These are phyloP conservation scores for Scheffersomyces coipomensis DNA, from an alignment of 805 yeast species.

Conservation along the genomic window DNA sequence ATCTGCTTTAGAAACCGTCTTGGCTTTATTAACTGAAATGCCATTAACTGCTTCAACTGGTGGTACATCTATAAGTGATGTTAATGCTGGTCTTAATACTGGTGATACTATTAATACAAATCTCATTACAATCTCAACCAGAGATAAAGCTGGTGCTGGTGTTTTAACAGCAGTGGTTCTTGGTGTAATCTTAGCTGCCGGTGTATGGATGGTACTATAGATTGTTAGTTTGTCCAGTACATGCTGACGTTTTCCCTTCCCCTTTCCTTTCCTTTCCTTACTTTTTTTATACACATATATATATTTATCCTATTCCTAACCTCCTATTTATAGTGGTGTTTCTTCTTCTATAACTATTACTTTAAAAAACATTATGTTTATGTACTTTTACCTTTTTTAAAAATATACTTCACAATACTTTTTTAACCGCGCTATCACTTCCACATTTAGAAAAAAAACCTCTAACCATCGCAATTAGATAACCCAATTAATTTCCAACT, in stretches of 20 bases:
- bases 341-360: not conserved
- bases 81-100: conserved; percentile 35
- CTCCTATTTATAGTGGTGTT: too few species aligned
- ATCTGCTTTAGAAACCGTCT: conserved; percentile 67
- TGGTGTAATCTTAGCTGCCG: conserved; percentile 58
- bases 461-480: too few species aligned
- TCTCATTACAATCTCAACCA: conserved; percentile 48
- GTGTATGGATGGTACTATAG: conserved; percentile 75
- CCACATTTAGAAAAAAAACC: too few species aligned
- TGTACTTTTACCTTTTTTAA: too few species aligned
- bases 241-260: too few species aligned
- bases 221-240: too few species aligned
- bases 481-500: too few species aligned
- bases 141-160: conserved; percentile 90
- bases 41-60: conserved; percentile 37
- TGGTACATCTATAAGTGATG: conserved; percentile 32
- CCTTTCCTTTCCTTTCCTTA: too few species aligned
- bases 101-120: conserved; percentile 38
- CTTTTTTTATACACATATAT: too few species aligned
- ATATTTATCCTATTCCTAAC: too few species aligned
- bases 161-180: conserved; percentile 76
- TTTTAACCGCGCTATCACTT: not conserved
- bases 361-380: not conserved
- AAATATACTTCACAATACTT: too few species aligned
- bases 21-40: conserved; percentile 26